Percentiles rank a stretch among this genome's conserved stretches.
Conservation (phyloP, 2,329 filamentous ascomycete genomes). For the Achaetomium macrosporum region DNA sequence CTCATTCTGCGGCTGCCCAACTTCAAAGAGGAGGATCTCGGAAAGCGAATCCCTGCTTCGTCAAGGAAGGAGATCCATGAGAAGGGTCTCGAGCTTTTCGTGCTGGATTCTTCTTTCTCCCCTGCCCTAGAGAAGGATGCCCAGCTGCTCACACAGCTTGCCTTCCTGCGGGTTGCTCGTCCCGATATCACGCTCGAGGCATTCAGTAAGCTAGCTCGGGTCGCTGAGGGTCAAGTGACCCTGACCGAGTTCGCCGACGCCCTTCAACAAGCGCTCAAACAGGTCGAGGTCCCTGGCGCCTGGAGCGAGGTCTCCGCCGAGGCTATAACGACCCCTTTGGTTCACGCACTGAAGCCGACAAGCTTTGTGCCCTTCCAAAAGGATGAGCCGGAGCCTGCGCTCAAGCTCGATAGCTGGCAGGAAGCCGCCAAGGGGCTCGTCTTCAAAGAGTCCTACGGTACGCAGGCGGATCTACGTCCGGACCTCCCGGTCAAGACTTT, state of each 20-base stretch:
- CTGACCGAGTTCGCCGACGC: slow-evolving; percentile 57
- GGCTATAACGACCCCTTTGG: slow-evolving; percentile 52
- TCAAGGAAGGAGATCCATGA: slow-evolving; percentile 67
- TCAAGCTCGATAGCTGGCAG: slow-evolving; percentile 69
- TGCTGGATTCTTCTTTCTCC: slow-evolving; percentile 66
- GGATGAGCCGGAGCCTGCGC: slow-evolving; percentile 61
- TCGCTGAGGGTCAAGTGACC: slow-evolving; percentile 46
- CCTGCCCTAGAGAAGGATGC: slow-evolving; percentile 62
- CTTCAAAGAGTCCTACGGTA: slow-evolving; percentile 92
- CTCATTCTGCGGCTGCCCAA: slow-evolving; percentile 71
- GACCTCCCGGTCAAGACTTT: slow-evolving; percentile 81
- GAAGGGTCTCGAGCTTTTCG: slow-evolving; percentile 64
- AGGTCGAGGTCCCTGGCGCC: slow-evolving; percentile 68
- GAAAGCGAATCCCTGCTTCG: slow-evolving; percentile 71
- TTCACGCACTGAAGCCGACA: slow-evolving; percentile 68
- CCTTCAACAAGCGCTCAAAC: slow-evolving; percentile 63
- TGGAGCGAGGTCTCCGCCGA: slow-evolving; percentile 70
- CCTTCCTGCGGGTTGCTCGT: slow-evolving; percentile 74
- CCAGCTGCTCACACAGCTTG: slow-evolving; percentile 66
- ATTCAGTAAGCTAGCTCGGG: slow-evolving; percentile 57
- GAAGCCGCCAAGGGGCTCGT: slow-evolving; percentile 77
- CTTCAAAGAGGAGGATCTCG: slow-evolving; percentile 80
- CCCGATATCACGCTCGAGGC: slow-evolving; percentile 58
- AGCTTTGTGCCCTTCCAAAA: slow-evolving; percentile 81
- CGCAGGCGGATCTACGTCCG: slow-evolving; percentile 67